Evolutionary conservation across 164 flowering plant genomes (phyloP).

Genomic region (Macadamia tetraphylla): DNA sequence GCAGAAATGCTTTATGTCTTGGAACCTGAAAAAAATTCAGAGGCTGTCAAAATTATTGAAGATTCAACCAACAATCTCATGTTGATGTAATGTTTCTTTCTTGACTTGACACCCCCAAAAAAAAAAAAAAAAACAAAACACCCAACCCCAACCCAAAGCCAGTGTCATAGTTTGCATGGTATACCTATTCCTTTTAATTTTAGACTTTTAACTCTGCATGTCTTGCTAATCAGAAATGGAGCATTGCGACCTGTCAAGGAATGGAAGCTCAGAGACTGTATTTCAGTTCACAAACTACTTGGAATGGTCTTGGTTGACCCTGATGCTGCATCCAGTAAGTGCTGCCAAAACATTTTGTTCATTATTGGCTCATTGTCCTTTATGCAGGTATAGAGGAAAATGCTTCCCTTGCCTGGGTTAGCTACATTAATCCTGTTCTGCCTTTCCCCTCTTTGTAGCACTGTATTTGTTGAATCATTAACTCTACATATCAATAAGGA

Average conservation of each 20-base stretch:
- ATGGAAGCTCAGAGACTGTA: conserved; percentile 84
- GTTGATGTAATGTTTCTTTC: conserved; percentile 33
- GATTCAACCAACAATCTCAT: conserved; percentile 49
- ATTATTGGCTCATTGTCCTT: background rate
- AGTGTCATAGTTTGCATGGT: background rate
- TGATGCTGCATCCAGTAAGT: conserved; percentile 82
- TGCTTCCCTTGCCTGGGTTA: no score
- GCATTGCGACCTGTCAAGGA: conserved; percentile 45
- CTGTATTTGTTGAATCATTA: no score
- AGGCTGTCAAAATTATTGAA: conserved; percentile 76
- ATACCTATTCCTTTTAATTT: background rate
- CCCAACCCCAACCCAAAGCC: no score
- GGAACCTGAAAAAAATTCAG: conserved; percentile 67
- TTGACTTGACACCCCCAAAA: no score
- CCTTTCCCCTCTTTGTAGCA: no score
- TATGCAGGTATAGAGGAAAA: background rate
- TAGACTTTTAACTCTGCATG: background rate
- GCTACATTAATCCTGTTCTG: no score
- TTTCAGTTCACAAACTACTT: conserved; percentile 71
- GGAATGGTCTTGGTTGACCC: conserved; percentile 42
- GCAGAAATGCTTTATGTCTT: conserved; percentile 76
- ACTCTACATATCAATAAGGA: no score
- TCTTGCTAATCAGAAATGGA: conserved; percentile 43
- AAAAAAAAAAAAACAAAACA: no score
- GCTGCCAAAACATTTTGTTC: background rate